phyloP scores from a whole-genome alignment of 257 asterid species.

The Jaltomata sinuosa region DNA sequence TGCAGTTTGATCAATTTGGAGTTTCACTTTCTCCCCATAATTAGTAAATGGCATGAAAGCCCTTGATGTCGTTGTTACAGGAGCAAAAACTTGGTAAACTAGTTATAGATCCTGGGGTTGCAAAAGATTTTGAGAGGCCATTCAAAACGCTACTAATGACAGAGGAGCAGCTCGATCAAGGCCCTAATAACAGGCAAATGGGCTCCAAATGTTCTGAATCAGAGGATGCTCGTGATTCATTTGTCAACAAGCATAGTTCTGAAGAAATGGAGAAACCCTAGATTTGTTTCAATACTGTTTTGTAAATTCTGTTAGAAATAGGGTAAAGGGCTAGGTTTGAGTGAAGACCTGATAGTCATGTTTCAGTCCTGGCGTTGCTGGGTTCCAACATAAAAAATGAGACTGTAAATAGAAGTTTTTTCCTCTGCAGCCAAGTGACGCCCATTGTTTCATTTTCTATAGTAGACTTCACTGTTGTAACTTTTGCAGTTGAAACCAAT shows the following conservation, averaged over 20 bases:
- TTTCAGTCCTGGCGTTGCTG: background rate
- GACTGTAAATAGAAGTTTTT: background rate
- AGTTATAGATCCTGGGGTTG: slow-evolving; percentile 70
- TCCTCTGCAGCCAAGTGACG: background rate
- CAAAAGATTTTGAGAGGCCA: slow-evolving; percentile 84
- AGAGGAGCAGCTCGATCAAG: slow-evolving; percentile 45
- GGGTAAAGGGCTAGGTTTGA: background rate
- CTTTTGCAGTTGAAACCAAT: background rate
- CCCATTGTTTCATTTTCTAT: background rate
- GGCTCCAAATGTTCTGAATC: slow-evolving; percentile 32
- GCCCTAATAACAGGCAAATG: slow-evolving; percentile 25
- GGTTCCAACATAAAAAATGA: background rate
- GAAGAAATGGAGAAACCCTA: slow-evolving; percentile 38
- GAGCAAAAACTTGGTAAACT: slow-evolving; percentile 75
- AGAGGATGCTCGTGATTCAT: slow-evolving; percentile 22
- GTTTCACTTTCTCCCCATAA: background rate
- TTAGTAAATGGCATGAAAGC: background rate
- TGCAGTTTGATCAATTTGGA: background rate
- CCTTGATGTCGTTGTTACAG: slow-evolving; percentile 29
- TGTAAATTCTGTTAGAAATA: background rate
- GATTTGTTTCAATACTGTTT: background rate
- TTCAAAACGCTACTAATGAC: slow-evolving; percentile 35
- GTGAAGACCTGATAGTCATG: background rate
- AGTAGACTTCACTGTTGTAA: background rate
- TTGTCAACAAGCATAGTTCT: slow-evolving; percentile 23